A percentile compares a stretch with the other conserved stretches of the same genome.
Conservation (phyloP, 164 flowering plant species). For the Umbilicus rupestris region DNA sequence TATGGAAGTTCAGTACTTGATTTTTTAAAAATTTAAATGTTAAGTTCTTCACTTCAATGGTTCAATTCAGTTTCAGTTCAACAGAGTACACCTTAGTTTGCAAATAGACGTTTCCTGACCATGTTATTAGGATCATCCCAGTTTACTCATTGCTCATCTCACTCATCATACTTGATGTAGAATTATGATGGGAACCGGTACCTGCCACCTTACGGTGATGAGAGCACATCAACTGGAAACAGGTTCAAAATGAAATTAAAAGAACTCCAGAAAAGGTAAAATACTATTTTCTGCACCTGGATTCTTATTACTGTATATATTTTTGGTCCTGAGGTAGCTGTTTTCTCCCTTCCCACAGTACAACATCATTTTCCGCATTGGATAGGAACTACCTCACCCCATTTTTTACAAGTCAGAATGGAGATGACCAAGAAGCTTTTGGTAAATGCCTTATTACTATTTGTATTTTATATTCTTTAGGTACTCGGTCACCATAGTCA, state of each 20-base stretch:
- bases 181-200: constrained; percentile 59
- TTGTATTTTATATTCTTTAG: not conserved
- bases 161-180: constrained; percentile 26
- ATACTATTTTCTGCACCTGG: not conserved
- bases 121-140: not conserved
- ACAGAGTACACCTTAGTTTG: too few species aligned
- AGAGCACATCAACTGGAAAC: constrained; percentile 68
- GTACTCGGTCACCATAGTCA: too few species aligned
- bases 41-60: too few species aligned
- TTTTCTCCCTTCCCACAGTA: constrained; percentile 35
- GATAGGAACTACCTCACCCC: constrained; percentile 93
- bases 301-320: constrained; percentile 7
- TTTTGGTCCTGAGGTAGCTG: not conserved
- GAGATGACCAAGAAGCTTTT: constrained; percentile 41
- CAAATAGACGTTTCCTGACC: not conserved
- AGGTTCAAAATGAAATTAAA: constrained; percentile 78
- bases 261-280: constrained; percentile 77
- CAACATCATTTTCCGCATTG: constrained; percentile 76
- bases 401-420: constrained; percentile 84
- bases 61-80: too few species aligned
- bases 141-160: not conserved
- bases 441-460: not conserved
- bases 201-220: constrained; percentile 56
- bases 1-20: too few species aligned
- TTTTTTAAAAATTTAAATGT: too few species aligned